Conservation (phyloP, 2,329 filamentous ascomycete genomes). For the Colletotrichum tamarilloi region DNA sequence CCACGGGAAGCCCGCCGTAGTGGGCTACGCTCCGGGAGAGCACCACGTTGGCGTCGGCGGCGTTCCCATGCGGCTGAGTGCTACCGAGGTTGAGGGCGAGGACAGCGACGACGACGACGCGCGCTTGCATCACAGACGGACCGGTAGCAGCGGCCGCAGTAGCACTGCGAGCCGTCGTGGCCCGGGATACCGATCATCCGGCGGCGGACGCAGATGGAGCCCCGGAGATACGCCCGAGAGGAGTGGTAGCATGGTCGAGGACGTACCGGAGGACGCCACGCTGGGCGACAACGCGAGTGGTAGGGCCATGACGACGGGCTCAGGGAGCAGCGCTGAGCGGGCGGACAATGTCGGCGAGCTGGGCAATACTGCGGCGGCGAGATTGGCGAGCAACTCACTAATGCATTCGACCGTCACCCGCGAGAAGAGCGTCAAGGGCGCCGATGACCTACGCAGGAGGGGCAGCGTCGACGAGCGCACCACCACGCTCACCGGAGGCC, state of each 20-base stretch:
- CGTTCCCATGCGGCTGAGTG: conserved; percentile 90
- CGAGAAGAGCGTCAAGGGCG: conserved; percentile 74
- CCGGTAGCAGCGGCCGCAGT: conserved; percentile 80
- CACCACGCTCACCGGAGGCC: conserved; percentile 74
- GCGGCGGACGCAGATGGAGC: conserved; percentile 61
- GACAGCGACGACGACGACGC: conserved; percentile 81
- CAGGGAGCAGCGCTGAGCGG: conserved; percentile 69
- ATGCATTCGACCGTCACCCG: conserved; percentile 68
- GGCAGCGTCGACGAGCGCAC: conserved; percentile 88
- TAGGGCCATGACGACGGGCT: conserved; percentile 59
- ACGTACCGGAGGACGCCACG: conserved; percentile 41
- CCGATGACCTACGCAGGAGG: conserved; percentile 78
- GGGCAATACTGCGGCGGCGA: conserved; percentile 54
- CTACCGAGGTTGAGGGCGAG: conserved; percentile 93
- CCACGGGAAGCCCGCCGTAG: conserved; percentile 82
- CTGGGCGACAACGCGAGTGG: conserved; percentile 57
- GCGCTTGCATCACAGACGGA: conserved; percentile 73
- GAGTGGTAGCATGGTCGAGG: conserved; percentile 61
- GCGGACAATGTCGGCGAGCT: conserved; percentile 71
- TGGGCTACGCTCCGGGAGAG: conserved; percentile 80
- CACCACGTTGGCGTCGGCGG: conserved; percentile 82
- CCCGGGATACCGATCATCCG: conserved; percentile 63
- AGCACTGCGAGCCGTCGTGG: conserved; percentile 63
- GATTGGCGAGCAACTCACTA: conserved; percentile 68
- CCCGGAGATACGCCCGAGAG: conserved; percentile 68